Base-by-base conservation (phyloP, 208 protist genomes). In the Lotmaria passim region DNA sequence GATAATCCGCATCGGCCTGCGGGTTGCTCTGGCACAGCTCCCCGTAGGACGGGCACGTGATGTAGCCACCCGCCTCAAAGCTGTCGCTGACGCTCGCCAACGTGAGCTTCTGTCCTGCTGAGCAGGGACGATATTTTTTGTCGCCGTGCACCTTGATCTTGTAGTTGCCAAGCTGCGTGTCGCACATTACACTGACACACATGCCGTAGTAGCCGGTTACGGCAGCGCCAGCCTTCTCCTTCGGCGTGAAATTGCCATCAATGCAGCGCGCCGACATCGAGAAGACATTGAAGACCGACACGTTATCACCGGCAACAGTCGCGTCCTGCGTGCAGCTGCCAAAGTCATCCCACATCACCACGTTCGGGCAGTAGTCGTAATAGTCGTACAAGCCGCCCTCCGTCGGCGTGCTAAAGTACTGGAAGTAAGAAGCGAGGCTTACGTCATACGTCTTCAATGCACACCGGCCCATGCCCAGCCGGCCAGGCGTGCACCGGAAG, bases 351-450 rank as follows among this genome's bases (percentile, higher is more conserved):
- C 59, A 81, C 6, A 0, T 11, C 3, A 46, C 0, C 50, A 93
- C 52, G n/a, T 66, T 47, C 5, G 84, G 87, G 59, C 87, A 93
- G 71, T 75, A 86, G 67, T 90, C 86, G 64, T 83, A 76, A 17
- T 76, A 70, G 24, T 55, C 2, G 12, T 34, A n/a, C 38, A 0
- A 7, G 11, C 81, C 87, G 17, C 67, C 70, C 0, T 55, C 1
- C 5, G 14, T 36, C 3, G 69, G 34, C 14, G 75, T 26, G 6
- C n/a, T 14, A 48, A 90, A 90, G 75, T 89, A 91, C 69, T 82
- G 79, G 62, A 78, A 90, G 41, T 82, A 57, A n/a, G 36, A 4
- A 26, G 79, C 67, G n/a, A 83, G 46, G 34, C 11, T 3, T 10
- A 24, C 10, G 10, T 14, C n/a, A 26, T 64, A 60, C 1, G 5